These are phyloP conservation scores for Fusarium circinatum DNA, from an alignment of 2,329 filamentous ascomycete genomes.

Conservation along the genomic window DNA sequence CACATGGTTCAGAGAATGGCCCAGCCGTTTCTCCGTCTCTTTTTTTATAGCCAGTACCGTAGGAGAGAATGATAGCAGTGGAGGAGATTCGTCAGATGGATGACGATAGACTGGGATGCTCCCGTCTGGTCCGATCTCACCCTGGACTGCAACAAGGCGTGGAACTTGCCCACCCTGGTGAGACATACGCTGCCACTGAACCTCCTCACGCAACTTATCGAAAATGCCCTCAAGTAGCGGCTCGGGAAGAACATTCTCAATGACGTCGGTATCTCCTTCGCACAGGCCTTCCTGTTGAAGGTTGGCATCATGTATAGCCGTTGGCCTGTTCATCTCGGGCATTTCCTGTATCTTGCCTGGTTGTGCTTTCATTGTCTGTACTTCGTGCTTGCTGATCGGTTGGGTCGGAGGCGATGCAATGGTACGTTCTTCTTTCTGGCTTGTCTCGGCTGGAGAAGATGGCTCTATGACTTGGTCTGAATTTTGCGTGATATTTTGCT, in stretches of 20 bases:
- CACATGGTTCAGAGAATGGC: slow-evolving; percentile 88
- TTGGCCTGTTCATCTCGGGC: slow-evolving; percentile 8
- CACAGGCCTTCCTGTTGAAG: slow-evolving; percentile 68
- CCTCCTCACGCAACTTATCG: slow-evolving; percentile 75
- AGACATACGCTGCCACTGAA: slow-evolving; percentile 91
- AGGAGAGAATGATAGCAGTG: slow-evolving; percentile 78
- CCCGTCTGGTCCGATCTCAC: slow-evolving; percentile 73
- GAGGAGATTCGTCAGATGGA: slow-evolving; percentile 87
- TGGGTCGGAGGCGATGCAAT: background rate
- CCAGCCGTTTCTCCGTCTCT: slow-evolving; percentile 76
- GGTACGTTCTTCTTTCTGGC: background rate
- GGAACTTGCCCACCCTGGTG: slow-evolving; percentile 93
- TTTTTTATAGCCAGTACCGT: slow-evolving; percentile 75
- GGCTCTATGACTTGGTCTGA: background rate
- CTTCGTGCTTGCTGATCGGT: background rate
- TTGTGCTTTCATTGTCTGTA: background rate
- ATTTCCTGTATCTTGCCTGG: background rate
- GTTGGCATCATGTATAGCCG: slow-evolving; percentile 5
- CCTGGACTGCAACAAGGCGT: slow-evolving; percentile 90
- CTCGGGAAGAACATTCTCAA: slow-evolving; percentile 74
- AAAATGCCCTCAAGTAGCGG: slow-evolving; percentile 71
- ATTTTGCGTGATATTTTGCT: background rate
- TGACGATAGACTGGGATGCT: slow-evolving; percentile 93
- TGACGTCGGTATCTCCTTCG: slow-evolving; percentile 82
- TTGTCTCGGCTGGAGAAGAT: background rate